Evolutionary conservation across 192 early-diverging fungal genomes (phyloP), one percentile per base, ranked within the genome.

Genomic region (Dissophora globulifera): DNA sequence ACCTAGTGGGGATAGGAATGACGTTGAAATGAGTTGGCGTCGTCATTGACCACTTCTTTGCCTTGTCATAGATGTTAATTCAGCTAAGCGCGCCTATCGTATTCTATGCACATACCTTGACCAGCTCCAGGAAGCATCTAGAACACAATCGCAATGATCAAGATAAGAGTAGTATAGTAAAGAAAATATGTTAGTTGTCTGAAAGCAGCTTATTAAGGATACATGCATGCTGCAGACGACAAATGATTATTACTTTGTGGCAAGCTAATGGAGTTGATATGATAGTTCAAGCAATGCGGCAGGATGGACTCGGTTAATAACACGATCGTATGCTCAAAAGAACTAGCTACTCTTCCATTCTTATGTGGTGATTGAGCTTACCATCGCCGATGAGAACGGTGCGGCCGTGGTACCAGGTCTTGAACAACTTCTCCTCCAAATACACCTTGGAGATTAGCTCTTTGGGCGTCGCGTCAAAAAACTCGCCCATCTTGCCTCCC

Each of bases 361-460:
- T 6, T 47, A 6, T n/a, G 6, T 19, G 13, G 25, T 4, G 23
- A 20, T 26, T 41, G n/a, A n/a, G n/a, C n/a, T n/a, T 62, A 62
- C 60, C 60, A 43, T 62, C 60, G 19, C 60, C 60, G 13, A 62
- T 22, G 12, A 62, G 38, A 2, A 40, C 60, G 10, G 38, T 51
- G 3, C 60, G 47, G 38, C 38, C 50, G 29, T 62, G 23, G 50
- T 62, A 30, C 60, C 60, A 62, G 0, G 60, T 51, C 25, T 62
- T 35, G 26, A 50, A 62, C 22, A 62, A 4, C 35, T 62, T 62
- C 22, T 62, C 60, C 20, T 62, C 60, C 33, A 62, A 50, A 5
- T 40, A 51, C 10, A 62, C 50, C 32, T 65, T 65, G 29, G 62
- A 65, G 25, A 65, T 55, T 17, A 53, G 52, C 0, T 65, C 25